Base-by-base conservation (phyloP, 805 yeast species). In the Candida ascalaphidarum region DNA sequence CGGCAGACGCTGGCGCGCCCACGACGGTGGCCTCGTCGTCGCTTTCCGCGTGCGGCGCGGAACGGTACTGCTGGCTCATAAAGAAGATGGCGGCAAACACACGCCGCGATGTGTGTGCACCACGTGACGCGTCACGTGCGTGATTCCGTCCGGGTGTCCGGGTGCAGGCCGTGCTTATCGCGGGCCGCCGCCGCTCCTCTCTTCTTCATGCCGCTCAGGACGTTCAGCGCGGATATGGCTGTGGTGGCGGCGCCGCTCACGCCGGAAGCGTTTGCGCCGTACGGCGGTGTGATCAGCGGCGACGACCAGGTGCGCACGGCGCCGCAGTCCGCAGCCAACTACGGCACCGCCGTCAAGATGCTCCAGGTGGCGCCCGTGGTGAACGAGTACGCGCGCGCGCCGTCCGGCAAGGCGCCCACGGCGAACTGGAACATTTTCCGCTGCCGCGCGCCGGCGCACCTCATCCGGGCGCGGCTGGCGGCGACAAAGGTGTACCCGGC, bases 311-410 rank as follows among this genome's bases (percentile, higher is more conserved):
- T 82, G 17, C 46, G 54, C 21, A 46, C 67, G 1, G 65, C 27
- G 12, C 50, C 65, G 18, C 48, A 68, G 4, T 31, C 44, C 6
- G 55, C 68, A 13, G 96, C 96, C 4, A 88, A 88, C 55, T 86
- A 88, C 46, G 96, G 96, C n/a, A 88, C 96, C 2, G 96, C 96
- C 2, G 61, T 71, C 4, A 88, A 88, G 44, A 51, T 84, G 25
- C 73, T 71, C 36, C 67, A 77, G 36, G 92, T 86, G 4, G 76
- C 92, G 1, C 79, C 84, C 2, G 62, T 81, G 3, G 55, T 53
- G 4, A 79, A 79, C 48, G 55, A 62, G 25, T 82, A 65, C 40
- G 32, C 36, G 3, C 17, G 53, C 4, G 65, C 76, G 7, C 67
- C 73, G 4, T 65, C 77, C 35, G 61, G 66, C 5, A 43, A 36